A percentile compares a stretch with the other conserved stretches of the same genome.
Conservation (phyloP, 2,329 filamentous ascomycete genomes). For the Sporothrix brunneoviolacea region DNA sequence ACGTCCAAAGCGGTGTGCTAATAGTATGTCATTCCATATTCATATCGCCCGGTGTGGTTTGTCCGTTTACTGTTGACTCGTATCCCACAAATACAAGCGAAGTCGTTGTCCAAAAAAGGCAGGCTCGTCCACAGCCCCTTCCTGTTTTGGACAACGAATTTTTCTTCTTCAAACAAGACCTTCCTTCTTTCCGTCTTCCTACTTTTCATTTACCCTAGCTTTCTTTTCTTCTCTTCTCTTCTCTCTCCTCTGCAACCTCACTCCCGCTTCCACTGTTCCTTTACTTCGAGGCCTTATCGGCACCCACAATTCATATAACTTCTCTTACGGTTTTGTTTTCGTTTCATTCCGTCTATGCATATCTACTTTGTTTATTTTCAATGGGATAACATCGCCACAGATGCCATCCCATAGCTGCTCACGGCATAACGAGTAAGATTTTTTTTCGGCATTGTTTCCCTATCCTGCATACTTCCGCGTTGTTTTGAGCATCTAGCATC, state of each 20-base stretch:
- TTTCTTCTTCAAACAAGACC: background rate
- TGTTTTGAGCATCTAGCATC: too few species aligned
- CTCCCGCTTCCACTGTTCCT: background rate
- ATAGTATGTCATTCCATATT: too few species aligned
- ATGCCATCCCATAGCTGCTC: slow-evolving; percentile 1
- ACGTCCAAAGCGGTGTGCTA: too few species aligned
- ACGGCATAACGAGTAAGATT: slow-evolving; percentile 9
- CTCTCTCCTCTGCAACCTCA: background rate
- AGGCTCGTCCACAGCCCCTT: background rate
- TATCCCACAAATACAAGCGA: too few species aligned
- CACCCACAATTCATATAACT: background rate
- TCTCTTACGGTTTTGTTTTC: background rate
- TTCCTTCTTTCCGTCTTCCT: background rate
- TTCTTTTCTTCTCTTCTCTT: background rate
- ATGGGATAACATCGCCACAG: background rate
- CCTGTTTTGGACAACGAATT: background rate
- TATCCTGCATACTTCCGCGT: too few species aligned
- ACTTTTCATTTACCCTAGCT: background rate
- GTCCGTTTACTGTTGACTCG: too few species aligned
- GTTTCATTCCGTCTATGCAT: background rate
- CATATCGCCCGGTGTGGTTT: too few species aligned
- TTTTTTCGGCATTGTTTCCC: too few species aligned
- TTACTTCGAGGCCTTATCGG: background rate
- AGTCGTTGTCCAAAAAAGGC: background rate
- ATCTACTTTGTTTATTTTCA: background rate